A percentile compares a stretch with the other conserved stretches of the same genome.
phyloP scores from a whole-genome alignment of 2,329 filamentous ascomycete species.

The Colletotrichum plurivorum region DNA sequence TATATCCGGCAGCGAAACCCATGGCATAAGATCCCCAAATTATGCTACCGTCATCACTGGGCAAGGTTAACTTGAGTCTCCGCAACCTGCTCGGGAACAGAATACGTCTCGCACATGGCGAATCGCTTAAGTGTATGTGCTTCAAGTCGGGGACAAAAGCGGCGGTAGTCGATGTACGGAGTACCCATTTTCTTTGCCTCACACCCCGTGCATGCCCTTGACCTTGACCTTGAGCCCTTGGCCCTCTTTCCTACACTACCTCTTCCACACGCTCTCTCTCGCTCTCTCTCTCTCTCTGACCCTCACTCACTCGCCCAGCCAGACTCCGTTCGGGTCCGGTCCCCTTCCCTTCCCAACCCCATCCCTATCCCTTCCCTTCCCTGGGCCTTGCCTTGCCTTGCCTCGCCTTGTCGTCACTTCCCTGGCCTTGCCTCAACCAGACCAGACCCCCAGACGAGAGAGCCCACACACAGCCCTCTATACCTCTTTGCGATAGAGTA shows the following conservation, averaged over 20 bases:
- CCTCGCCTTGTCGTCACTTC: neutral
- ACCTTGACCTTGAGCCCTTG: slow-evolving; percentile 38
- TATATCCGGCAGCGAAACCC: slow-evolving; percentile 64
- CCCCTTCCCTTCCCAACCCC: slow-evolving; percentile 16
- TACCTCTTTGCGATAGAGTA: slow-evolving; percentile 53
- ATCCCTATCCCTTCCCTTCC: slow-evolving; percentile 9
- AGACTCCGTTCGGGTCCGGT: slow-evolving; percentile 23
- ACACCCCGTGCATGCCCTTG: slow-evolving; percentile 28
- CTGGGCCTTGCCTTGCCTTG: neutral
- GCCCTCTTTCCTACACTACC: slow-evolving; percentile 45
- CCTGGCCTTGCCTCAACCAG: slow-evolving; percentile 22
- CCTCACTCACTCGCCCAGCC: slow-evolving; percentile 19
- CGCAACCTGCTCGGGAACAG: slow-evolving; percentile 61
- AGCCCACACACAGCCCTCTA: slow-evolving; percentile 42
- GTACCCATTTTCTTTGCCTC: slow-evolving; percentile 42
- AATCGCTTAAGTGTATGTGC: slow-evolving; percentile 63
- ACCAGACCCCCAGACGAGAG: slow-evolving; percentile 21
- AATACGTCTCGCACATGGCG: slow-evolving; percentile 63
- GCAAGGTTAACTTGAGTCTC: slow-evolving; percentile 59
- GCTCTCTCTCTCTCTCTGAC: slow-evolving; percentile 45
- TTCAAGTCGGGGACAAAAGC: slow-evolving; percentile 61
- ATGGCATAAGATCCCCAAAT: slow-evolving; percentile 73
- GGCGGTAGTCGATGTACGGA: slow-evolving; percentile 55
- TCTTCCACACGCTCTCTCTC: neutral
- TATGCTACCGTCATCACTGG: slow-evolving; percentile 68